Conservation (phyloP, 306 rosid species). For the Cicer pinnatifidum region DNA sequence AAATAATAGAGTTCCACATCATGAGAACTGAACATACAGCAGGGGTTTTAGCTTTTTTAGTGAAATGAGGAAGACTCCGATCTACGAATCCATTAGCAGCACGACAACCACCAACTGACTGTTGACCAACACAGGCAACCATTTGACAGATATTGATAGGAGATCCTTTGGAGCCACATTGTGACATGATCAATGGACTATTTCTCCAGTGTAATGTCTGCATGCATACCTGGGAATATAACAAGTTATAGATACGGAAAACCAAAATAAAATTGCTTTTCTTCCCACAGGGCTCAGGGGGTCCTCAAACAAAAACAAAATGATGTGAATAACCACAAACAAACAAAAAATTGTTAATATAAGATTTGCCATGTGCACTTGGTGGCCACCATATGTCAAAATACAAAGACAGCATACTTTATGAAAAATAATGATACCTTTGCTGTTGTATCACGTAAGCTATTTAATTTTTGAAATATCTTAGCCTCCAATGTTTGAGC, state of each 20-base stretch:
- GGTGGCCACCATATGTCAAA: not conserved
- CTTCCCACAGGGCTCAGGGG: not conserved
- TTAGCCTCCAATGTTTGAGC: constrained; percentile 80
- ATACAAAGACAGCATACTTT: constrained; percentile 30
- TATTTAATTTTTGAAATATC: constrained; percentile 65
- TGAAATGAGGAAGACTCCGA: constrained; percentile 98
- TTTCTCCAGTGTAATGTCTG: constrained; percentile 88
- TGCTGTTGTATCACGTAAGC: constrained; percentile 68
- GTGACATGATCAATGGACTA: constrained; percentile 97
- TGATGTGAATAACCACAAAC: not conserved
- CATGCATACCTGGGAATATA: constrained; percentile 75
- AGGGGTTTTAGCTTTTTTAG: constrained; percentile 68
- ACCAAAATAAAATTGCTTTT: constrained; percentile 31
- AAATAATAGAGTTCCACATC: constrained; percentile 28
- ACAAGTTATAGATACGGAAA: constrained; percentile 6
- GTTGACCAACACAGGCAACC: constrained; percentile 98
- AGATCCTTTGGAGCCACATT: constrained; percentile 98
- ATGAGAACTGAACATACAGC: constrained; percentile 64
- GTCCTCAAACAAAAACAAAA: constrained; percentile 30
- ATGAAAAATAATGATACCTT: constrained; percentile 54
- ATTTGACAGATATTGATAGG: constrained; percentile 89
- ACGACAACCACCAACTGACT: constrained; percentile 90
- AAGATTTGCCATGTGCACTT: constrained; percentile 20
- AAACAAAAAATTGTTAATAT: not conserved
- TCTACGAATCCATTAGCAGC: constrained; percentile 93